These are phyloP conservation scores for Posidonia oceanica DNA, from an alignment of 116 monocot genomes.

Conservation along the genomic window DNA sequence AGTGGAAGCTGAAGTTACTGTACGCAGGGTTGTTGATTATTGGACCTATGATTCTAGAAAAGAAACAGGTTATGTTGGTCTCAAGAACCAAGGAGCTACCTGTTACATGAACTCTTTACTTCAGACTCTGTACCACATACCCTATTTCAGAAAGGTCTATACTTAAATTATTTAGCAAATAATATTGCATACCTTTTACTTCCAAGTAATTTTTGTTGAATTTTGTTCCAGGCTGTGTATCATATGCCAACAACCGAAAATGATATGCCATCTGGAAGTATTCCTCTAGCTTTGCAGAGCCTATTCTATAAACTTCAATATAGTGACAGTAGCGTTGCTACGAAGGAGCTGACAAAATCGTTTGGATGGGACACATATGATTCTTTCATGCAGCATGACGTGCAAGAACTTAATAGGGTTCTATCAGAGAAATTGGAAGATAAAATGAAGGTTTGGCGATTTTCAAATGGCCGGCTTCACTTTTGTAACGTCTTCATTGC, in stretches of 20 bases:
- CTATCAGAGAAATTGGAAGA: slow-evolving; percentile 97
- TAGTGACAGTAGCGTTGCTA: slow-evolving; percentile 86
- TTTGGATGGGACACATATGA: slow-evolving; percentile 99
- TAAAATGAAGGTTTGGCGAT: slow-evolving; percentile 74
- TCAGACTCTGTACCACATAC: slow-evolving; percentile 95
- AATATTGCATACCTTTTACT: background rate
- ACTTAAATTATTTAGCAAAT: background rate
- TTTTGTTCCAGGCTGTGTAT: slow-evolving; percentile 68
- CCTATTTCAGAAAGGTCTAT: slow-evolving; percentile 91
- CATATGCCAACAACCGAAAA: slow-evolving; percentile 98
- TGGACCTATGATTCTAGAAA: slow-evolving; percentile 97
- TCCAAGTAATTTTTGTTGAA: background rate
- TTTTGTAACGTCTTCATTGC: background rate
- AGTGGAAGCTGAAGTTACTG: slow-evolving; percentile 91
- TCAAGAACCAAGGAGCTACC: slow-evolving; percentile 98
- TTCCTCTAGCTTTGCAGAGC: slow-evolving; percentile 91
- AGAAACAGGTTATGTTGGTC: slow-evolving; percentile 98
- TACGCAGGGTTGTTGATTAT: slow-evolving; percentile 72
- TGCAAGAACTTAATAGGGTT: slow-evolving; percentile 97
- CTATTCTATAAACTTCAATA: slow-evolving; percentile 96
- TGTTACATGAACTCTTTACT: slow-evolving; percentile 99
- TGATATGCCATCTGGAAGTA: slow-evolving; percentile 85
- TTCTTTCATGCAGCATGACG: slow-evolving; percentile 99
- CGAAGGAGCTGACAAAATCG: slow-evolving; percentile 95
- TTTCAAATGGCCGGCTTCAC: background rate